Evolutionary conservation across 208 protist genomes (phyloP).

Genomic region (Leishmania amazonensis): DNA sequence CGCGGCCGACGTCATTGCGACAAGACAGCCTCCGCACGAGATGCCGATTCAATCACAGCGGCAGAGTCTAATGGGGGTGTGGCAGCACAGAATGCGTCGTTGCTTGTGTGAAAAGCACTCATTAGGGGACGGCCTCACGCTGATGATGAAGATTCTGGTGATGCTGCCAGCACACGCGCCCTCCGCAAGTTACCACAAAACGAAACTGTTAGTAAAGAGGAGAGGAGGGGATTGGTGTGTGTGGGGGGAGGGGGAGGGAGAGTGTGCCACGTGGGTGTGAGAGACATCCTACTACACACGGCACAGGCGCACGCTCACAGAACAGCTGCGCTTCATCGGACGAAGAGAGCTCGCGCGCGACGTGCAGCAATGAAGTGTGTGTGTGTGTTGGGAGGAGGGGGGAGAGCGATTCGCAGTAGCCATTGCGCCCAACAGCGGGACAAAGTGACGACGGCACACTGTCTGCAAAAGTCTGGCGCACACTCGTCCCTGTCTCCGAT

Average conservation of each 20-base stretch:
- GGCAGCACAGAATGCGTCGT: neutral
- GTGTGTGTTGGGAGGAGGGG: too few species aligned
- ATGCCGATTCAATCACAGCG: neutral
- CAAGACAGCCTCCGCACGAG: neutral
- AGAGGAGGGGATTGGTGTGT: neutral
- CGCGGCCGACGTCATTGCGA: constrained; percentile 1
- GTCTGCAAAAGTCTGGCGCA: neutral
- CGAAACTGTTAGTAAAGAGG: neutral
- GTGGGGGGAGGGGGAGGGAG: neutral
- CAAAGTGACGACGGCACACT: neutral
- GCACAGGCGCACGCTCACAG: neutral
- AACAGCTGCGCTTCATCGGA: neutral
- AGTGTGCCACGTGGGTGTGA: neutral
- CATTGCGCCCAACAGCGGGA: neutral
- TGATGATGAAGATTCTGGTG: neutral
- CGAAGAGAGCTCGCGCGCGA: neutral
- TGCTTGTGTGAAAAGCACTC: neutral
- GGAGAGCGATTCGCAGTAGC: neutral
- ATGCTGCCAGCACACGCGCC: neutral
- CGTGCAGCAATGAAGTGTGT: neutral
- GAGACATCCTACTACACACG: neutral
- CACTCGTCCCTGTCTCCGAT: neutral
- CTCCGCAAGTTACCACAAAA: neutral
- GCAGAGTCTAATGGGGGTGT: neutral
- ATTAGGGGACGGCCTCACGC: neutral